Conservation (phyloP, 345 rosid species). For the Hypericum perforatum region DNA sequence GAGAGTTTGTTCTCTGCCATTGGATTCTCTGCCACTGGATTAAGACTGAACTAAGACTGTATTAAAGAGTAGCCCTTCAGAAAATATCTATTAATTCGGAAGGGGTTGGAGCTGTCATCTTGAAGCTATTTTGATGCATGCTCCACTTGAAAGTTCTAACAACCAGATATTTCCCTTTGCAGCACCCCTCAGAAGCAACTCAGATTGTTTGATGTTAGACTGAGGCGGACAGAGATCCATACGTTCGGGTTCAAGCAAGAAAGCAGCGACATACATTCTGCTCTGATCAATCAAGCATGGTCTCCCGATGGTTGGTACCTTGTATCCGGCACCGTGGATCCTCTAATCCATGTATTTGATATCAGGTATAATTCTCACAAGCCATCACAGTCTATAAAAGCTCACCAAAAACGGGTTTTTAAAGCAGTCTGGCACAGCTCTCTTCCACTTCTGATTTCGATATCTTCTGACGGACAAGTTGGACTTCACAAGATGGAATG, state of each 20-base stretch:
- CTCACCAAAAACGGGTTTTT: conserved; percentile 81
- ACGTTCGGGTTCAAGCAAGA: conserved; percentile 93
- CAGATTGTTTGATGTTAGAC: conserved; percentile 62
- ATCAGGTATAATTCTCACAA: conserved; percentile 61
- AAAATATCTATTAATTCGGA: too few relatives aligned
- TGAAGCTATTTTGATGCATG: not conserved
- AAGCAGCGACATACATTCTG: conserved; percentile 87
- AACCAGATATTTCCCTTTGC: conserved; percentile 14
- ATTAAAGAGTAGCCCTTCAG: too few relatives aligned
- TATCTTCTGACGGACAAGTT: conserved; percentile 77
- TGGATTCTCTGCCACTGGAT: too few relatives aligned
- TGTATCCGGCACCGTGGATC: conserved; percentile 91
- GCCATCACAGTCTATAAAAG: conserved; percentile 77
- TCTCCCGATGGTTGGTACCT: conserved; percentile 79
- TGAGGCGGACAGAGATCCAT: conserved; percentile 73
- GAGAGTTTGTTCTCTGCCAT: too few relatives aligned
- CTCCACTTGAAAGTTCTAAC: conserved; percentile 1
- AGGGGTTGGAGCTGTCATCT: too few relatives aligned
- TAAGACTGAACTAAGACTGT: too few relatives aligned
- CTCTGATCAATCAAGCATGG: conserved; percentile 87
- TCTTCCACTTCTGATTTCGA: conserved; percentile 65
- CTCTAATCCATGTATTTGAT: conserved; percentile 78
- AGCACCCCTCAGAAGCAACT: conserved; percentile 81
- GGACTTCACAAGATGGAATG: conserved; percentile 56
- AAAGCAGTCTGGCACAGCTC: conserved; percentile 79